Evolutionary conservation across 1,284 basidiomycete species (phyloP), one percentile per base, ranked within the genome.

Genomic region (Takashimella koratensis): DNA sequence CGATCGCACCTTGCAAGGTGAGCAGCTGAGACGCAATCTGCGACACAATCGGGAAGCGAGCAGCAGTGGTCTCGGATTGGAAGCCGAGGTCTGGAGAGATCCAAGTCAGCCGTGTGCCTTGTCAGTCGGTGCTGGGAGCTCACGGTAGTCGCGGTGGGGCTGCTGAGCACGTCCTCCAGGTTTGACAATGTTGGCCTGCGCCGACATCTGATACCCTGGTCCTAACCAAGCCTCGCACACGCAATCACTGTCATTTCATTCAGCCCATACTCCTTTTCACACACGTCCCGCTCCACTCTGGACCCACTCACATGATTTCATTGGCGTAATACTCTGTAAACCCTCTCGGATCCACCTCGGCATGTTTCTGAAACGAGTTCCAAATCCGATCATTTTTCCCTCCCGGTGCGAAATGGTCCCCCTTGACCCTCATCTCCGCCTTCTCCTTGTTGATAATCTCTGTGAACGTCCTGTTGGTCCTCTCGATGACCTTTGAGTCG

Each of bases 291-390:
- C 8, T 8, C 8, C 16, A 36, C 6, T 43, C 11, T 4, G n/a
- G 4, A 13, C 5, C 27, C 13, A 44, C 51, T 47, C 13, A 48
- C 36, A 61, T 40, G 20, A 54, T 10, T 3, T 52, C 47, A 46
- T 58, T 58, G 40, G 51, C 40, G 36, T 58, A 61, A 44, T 61
- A 61, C 19, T 46, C 49, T 4, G 49, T 53, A 30, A 58, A 58
- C 12, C 45, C 19, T 4, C 19, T 21, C 3, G 58, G 56, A 27
- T 54, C 49, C 2, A 8, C 21, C 2, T 4, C 22, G 2, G 58
- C 56, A 36, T 51, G 55, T 26, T 60, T 62, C 45, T 57, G 51
- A 40, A 57, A 57, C 36, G 43, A 48, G 49, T 60, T 60, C 59
- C 59, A 61, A 36, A 61, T 49, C 5, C 59, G 47, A 8, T 53